Evolutionary conservation across 2,329 filamentous ascomycete genomes (phyloP).

Genomic region (Aspergillus fumigatus): DNA sequence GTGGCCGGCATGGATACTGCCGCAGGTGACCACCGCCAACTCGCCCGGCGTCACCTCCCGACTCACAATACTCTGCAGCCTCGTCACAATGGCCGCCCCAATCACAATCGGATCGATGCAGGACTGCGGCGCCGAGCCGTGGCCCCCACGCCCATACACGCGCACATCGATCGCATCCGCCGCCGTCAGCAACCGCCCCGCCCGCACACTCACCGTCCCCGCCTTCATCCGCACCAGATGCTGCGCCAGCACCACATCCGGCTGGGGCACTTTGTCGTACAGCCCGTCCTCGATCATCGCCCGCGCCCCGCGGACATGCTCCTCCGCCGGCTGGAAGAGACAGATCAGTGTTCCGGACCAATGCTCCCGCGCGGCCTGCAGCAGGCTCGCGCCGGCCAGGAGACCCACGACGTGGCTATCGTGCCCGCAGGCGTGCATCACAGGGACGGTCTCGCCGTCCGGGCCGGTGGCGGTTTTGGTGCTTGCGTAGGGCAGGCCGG

Average conservation of each 20-base stretch:
- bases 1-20: conserved; percentile 40
- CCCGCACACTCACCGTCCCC: conserved; percentile 30
- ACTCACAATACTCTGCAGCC: conserved; percentile 38
- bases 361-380: conserved; percentile 37
- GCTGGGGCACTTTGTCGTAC: conserved; percentile 51
- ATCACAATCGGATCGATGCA: conserved; percentile 47
- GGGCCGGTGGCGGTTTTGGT: conserved; percentile 39
- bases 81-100: conserved; percentile 39
- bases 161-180: conserved; percentile 36
- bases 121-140: conserved; percentile 41
- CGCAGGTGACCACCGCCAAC: conserved; percentile 43
- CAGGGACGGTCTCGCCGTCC: conserved; percentile 48
- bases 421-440: conserved; percentile 68
- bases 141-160: conserved; percentile 41
- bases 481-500: conserved; percentile 54
- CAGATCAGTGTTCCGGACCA: conserved; percentile 60
- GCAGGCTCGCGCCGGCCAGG: conserved; percentile 51
- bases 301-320: conserved; percentile 54
- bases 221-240: conserved; percentile 47
- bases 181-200: conserved; percentile 32
- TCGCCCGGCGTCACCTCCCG: conserved; percentile 39
- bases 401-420: conserved; percentile 61
- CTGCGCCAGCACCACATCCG: conserved; percentile 53
- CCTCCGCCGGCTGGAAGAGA: conserved; percentile 62
- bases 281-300: conserved; percentile 56